Conservation (phyloP, 73 alveolate species). For the Paramecium caudatum region DNA sequence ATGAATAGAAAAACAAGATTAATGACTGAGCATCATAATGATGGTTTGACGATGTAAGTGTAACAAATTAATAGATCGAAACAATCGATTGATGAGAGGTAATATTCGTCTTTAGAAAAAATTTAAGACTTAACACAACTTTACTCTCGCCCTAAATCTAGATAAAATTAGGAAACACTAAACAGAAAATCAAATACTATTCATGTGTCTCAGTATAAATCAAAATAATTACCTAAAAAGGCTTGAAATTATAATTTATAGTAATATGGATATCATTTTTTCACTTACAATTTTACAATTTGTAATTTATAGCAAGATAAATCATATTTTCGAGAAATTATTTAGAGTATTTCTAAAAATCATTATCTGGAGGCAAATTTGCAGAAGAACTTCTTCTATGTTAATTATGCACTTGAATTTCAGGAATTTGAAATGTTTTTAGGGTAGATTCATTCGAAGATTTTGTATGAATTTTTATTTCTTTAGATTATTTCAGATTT, state of each 20-base stretch:
- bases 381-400: not conserved
- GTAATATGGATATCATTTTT: not conserved
- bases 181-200: not conserved
- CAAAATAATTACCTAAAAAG: not conserved
- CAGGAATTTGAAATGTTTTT: not conserved
- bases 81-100: too few species aligned
- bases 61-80: too few species aligned
- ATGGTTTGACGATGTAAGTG: too few species aligned
- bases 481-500: not conserved
- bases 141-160: conserved; percentile 3
- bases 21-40: too few species aligned
- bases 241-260: not conserved
- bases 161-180: not conserved
- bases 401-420: not conserved
- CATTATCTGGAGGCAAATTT: not conserved
- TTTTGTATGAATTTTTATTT: not conserved
- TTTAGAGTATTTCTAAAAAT: not conserved
- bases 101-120: too few species aligned
- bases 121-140: not conserved
- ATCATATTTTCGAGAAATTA: conserved; percentile 57
- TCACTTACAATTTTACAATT: conserved; percentile 37
- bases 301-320: conserved; percentile 30
- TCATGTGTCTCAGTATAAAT: too few species aligned
- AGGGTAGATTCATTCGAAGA: not conserved
- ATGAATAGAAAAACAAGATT: too few species aligned